These are phyloP conservation scores for Termitomyces sp. DNA, from an alignment of 768 basidiomycete species.

Conservation along the genomic window DNA sequence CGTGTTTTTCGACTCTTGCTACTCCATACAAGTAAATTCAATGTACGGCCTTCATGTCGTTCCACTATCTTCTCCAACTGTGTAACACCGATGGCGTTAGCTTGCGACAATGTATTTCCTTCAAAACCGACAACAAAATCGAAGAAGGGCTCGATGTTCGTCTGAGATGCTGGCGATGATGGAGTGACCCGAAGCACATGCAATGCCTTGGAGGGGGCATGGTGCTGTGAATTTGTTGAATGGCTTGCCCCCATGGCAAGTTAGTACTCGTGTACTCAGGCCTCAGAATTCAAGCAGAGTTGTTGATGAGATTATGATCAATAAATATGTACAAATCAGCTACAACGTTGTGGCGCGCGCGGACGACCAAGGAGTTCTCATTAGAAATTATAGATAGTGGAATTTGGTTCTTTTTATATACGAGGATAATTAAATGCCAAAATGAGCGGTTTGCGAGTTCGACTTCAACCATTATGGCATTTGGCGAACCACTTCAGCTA, in stretches of 20 bases:
- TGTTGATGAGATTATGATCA: neutral
- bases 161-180: conserved; percentile 80
- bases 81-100: conserved; percentile 55
- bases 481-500: neutral
- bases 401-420: neutral
- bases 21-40: conserved; percentile 79
- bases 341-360: neutral
- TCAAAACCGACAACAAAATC: conserved; percentile 95
- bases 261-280: neutral
- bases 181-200: conserved; percentile 90
- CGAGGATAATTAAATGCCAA: neutral
- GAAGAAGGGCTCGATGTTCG: conserved; percentile 87
- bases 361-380: neutral
- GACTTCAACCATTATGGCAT: neutral
- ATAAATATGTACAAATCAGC: conserved; percentile 7
- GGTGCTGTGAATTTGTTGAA: conserved; percentile 43
- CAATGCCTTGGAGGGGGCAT: conserved; percentile 57
- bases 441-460: neutral
- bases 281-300: neutral
- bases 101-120: conserved; percentile 50
- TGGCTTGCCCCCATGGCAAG: conserved; percentile 66
- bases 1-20: conserved; percentile 69
- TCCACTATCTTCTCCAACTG: conserved; percentile 81
- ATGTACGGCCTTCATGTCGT: conserved; percentile 61
- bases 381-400: neutral